Percentiles rank a stretch among this genome's conserved stretches.
Conservation (phyloP, 306 rosid genomes). For the Quercus rubra region DNA sequence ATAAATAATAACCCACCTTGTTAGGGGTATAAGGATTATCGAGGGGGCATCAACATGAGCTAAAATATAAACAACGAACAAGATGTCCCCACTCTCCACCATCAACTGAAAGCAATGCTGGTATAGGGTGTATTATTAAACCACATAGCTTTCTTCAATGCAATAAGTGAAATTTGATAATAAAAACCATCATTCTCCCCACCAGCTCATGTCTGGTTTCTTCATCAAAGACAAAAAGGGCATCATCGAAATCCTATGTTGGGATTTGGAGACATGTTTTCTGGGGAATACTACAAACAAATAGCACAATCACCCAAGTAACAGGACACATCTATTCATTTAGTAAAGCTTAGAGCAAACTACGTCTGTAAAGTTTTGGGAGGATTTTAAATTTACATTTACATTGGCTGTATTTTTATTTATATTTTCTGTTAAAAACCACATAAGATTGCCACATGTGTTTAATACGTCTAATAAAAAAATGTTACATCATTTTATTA, state of each 20-base stretch:
- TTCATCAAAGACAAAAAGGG: conserved; percentile 36
- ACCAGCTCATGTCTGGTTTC: conserved; percentile 41
- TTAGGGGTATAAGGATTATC: not conserved
- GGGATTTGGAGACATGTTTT: conserved; percentile 30
- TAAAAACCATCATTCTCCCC: conserved; percentile 32
- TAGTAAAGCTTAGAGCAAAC: no score
- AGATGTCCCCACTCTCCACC: conserved; percentile 43
- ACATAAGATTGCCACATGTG: no score
- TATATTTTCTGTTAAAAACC: no score
- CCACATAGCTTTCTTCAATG: conserved; percentile 42
- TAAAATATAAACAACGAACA: conserved; percentile 26
- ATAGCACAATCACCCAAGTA: no score
- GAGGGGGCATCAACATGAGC: conserved; percentile 18
- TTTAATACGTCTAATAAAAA: no score
- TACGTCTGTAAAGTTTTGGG: no score
- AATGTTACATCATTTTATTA: no score
- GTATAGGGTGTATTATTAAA: conserved; percentile 28
- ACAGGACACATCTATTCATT: no score
- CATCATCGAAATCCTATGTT: conserved; percentile 13
- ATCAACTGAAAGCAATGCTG: conserved; percentile 34
- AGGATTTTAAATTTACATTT: no score
- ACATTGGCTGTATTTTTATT: no score
- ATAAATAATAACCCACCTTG: not conserved
- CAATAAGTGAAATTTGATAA: conserved; percentile 48
- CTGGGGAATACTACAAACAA: conserved; percentile 23